Base-by-base conservation (phyloP, 371 early-diverging fungal genomes). In the Mortierella sp. region DNA sequence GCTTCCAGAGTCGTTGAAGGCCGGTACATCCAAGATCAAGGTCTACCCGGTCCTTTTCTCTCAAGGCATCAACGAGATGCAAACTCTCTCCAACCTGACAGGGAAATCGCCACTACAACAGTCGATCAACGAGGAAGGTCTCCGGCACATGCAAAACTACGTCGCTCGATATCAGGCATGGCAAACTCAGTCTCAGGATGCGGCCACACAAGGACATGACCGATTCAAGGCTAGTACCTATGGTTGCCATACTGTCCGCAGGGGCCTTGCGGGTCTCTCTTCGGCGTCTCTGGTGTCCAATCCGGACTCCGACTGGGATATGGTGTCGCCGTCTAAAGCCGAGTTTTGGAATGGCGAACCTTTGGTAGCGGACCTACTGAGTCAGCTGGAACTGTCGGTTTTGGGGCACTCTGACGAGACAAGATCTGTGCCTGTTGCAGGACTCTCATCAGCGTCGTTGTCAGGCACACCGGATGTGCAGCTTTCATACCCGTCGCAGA, bases 11-110 rank as follows among this genome's bases (percentile, higher is more conserved):
- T 26, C 61, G 10, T 31, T 83, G 41, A 74, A 75, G 39, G 66
- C 79, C 2, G 72, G 79, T 0, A 53, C 71, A 1, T 58, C 76
- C 14, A 78, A 70, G 47, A 83, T 83, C n/a, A 72, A 75, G 39
- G 69, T 83, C 26, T 53, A 47, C 11, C 79, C 84, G 2, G 66
- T 79, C 19, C 40, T 83, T 10, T 83, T 83, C 53, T 73, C 84
- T 2, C 84, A 83, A 39, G 84, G 84, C 7, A 83, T 83, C 70
- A 83, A 83, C 44, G 79, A 83, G 64, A 83, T 83, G 84, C 84
- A 83, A 26, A 73, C 79, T 24, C 58, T 83, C 2, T 78, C 84
- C 16, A 73, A 83, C 39, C 61, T 83, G 11, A 79, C 79, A 29
- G 76, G 84, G 31, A 79, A 79, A 24, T 75, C 75, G 3, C 76